Percentiles rank a stretch among this genome's conserved stretches.
Evolutionary conservation across 306 rosid species (phyloP).

Genomic region (Clitoria ternatea): DNA sequence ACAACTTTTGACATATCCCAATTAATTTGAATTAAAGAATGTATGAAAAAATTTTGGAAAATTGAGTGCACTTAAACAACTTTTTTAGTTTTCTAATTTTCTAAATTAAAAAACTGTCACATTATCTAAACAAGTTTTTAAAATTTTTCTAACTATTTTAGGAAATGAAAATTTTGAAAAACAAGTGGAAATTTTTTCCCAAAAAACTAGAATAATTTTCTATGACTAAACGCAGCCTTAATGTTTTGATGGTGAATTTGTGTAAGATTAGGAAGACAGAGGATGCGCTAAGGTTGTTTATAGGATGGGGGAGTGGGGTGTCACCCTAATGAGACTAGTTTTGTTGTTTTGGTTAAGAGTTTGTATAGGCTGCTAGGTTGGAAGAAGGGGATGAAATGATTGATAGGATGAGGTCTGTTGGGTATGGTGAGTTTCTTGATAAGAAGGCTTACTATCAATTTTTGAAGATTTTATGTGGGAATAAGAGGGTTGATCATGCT

Average conservation of each 20-base stretch:
- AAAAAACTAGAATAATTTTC: too few relatives aligned
- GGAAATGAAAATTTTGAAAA: too few relatives aligned
- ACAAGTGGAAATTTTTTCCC: too few relatives aligned
- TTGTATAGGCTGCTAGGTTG: constrained; percentile 69
- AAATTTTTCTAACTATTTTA: too few relatives aligned
- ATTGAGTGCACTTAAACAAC: too few relatives aligned
- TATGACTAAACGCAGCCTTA: too few relatives aligned
- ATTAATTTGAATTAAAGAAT: too few relatives aligned
- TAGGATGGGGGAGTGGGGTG: constrained; percentile 66
- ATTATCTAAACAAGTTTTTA: too few relatives aligned
- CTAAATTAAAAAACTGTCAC: too few relatives aligned
- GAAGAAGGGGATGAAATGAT: constrained; percentile 92
- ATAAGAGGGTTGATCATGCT: constrained; percentile 77
- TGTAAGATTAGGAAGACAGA: constrained; percentile 75
- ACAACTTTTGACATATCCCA: too few relatives aligned
- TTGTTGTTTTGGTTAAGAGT: constrained; percentile 53
- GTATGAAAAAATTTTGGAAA: too few relatives aligned
- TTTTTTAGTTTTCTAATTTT: too few relatives aligned
- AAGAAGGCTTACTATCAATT: constrained; percentile 59
- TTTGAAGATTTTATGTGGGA: constrained; percentile 73
- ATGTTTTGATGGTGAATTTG: constrained; percentile 60
- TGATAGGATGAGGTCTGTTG: constrained; percentile 70
- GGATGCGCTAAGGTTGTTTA: constrained; percentile 55
- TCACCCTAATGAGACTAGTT: constrained; percentile 45
- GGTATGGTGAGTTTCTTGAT: constrained; percentile 47